Base-by-base conservation (phyloP, 352 stramenopile species). In the Phytophthora rubi region DNA sequence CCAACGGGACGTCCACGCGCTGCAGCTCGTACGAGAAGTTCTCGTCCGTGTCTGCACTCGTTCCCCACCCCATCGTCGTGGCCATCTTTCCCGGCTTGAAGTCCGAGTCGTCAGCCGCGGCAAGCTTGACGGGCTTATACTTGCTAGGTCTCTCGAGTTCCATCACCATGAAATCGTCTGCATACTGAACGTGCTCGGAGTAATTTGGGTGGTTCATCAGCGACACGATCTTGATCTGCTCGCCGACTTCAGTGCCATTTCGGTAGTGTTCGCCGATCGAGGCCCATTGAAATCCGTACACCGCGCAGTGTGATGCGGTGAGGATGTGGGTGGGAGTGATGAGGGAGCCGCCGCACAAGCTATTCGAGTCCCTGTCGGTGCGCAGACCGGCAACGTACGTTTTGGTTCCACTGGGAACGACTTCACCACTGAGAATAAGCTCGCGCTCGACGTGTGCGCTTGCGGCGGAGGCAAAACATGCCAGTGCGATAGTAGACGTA, bases 91-190 rank as follows among this genome's bases (percentile, higher is more conserved):
- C 76, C 3, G 62, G 18, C 68, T 67, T n/a, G 53, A 74, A 63
- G 32, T 74, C 67, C 2, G 66, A 73, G 33, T 73, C 66, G 26
- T 73, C 60, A 0, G 54, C 69, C 7, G 62, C 42, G 5, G 63
- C 77, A 9, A 85, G 54, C 33, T 55, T 62, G 42, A 85, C 78
- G 8, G 78, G 73, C 6, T 71, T 6, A n/a, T 65, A 79, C 7
- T 63, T 78, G 47, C 70, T 80, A 0, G 70, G 60, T 32, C 35
- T 75, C 44, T 70, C 70, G 15, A 84, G 77, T 44, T 80, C 75
- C 10, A 92, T 26, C 5, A 93, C 62, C 35, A 81, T 57, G 64
- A 83, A 86, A 21, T 82, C 71, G 12, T 65, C 51, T 3, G 71
- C 51, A 16, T 64, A 26, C 23, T 23, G 9, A 0, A 69, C 30